Evolutionary conservation across 2,329 filamentous ascomycete genomes (phyloP), one percentile per base, ranked within the genome.

Genomic region (Beauveria sp.): DNA sequence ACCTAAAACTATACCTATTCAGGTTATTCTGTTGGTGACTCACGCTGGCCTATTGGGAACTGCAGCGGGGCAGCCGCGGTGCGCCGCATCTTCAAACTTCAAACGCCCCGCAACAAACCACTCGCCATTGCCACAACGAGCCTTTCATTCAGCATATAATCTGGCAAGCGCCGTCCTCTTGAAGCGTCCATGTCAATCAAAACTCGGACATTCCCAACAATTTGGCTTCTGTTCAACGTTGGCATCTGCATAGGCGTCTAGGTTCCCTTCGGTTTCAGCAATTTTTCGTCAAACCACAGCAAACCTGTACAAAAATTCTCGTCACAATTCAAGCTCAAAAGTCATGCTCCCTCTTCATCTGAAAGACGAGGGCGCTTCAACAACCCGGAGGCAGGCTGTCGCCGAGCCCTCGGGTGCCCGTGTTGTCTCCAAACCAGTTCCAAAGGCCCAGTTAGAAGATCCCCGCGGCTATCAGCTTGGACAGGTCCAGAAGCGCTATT

Each of bases 391-490:
- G 58, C 81, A 84, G 67, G 80, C 79, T 20, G 78, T 81, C n/a
- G 62, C 67, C 5, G 72, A 77, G 65, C 71, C 78, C 1, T 67
- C 76, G 1, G 61, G 73, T 37, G 78, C 79, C 48, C 80, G 81
- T 62, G 74, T 87, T 22, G 83, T 89, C 37, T 71, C 81, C 62
- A 88, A 86, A 69, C 90, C 90, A 12, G 76, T 89, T 2, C 84
- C 90, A 7, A 77, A 81, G 62, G 78, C 81, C 12, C 87, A 91
- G 72, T 71, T 77, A 34, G 79, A 85, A 63, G 84, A 92, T 69
- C 88, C 90, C 7, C 81, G 89, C 65, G 81, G 82, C 61, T 94
- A 91, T 70, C 89, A 94, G 71, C 74, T 93, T 55, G 82, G 83
- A 63, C 90, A 94, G 76, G 75, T 93, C 63, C 80, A 84, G 67